Evolutionary conservation across 2,329 filamentous ascomycete species (phyloP).

Genomic region (Trichophyton equinum): DNA sequence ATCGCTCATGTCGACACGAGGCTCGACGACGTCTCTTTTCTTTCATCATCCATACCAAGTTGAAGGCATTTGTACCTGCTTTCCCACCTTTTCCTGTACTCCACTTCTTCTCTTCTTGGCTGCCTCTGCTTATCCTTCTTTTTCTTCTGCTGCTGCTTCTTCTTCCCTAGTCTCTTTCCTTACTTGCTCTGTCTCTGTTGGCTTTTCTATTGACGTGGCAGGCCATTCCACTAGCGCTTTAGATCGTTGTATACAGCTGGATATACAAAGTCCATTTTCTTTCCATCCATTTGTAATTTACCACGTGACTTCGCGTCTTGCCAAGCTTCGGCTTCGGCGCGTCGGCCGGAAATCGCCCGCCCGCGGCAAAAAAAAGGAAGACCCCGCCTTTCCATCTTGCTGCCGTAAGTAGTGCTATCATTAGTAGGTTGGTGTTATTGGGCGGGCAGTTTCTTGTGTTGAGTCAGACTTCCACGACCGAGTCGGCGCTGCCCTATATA

Average conservation of each 20-base stretch:
- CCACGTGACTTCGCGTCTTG: neutral
- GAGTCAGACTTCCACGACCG: too few relatives aligned
- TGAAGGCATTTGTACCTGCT: neutral
- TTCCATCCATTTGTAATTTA: neutral
- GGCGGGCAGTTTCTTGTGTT: too few relatives aligned
- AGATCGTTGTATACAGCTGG: conserved; percentile 1
- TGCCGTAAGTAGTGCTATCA: too few relatives aligned
- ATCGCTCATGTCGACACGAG: neutral
- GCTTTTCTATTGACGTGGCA: neutral
- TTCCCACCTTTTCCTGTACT: neutral
- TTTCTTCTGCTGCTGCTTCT: neutral
- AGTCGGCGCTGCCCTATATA: too few relatives aligned
- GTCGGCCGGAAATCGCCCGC: neutral
- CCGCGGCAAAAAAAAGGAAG: too few relatives aligned
- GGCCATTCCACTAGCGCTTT: neutral
- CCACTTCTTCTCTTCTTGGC: neutral
- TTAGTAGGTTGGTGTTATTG: too few relatives aligned
- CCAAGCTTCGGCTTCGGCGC: neutral
- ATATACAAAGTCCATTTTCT: neutral
- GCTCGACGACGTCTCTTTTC: neutral
- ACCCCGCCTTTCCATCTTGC: too few relatives aligned
- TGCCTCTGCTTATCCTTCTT: neutral
- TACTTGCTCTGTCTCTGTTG: neutral
- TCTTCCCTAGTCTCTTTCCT: neutral
- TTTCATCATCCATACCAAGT: neutral